Base-by-base conservation (phyloP, 352 stramenopile genomes). In the Globisporangium irregulare region DNA sequence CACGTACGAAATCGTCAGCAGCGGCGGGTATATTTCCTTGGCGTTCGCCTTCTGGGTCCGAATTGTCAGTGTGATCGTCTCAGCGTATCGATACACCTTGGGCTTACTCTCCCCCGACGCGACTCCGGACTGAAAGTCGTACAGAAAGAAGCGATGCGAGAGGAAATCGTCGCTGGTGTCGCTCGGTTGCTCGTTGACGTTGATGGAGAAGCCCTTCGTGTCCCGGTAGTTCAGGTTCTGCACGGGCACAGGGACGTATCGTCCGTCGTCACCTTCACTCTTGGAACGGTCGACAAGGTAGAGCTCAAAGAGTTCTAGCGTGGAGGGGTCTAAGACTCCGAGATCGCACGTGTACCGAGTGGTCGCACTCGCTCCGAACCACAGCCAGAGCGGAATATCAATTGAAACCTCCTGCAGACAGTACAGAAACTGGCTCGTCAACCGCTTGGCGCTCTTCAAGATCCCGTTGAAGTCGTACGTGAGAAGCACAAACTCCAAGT, bases 61-160 rank as follows among this genome's bases (percentile, higher is more conserved):
- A 25, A 95, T 68, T 18, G 81, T 79, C 22, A 98, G 68, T 6
- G 81, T 80, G 62, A 98, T 86, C 27, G 62, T 73, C 59, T 85
- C 74, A 1, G 87, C 92, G 64, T 96, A 97, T 18, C 84, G 77
- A 56, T 91, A 75, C 1, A 90, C 83, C 22, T 81, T 78, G 0
- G 86, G 73, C 57, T 76, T 82, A 9, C 63, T 82, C 34, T 83
- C 78, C 7, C 75, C 77, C 2, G 73, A 57, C 43, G 77, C 68
- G 10, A 93, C 71, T 7, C 90, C 87, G 0, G 85, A 93, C 22
- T 86, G 73, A 57, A 84, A 78, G 67, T 99, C 96, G 60, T 93
- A 94, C 29, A 98, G 72, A 69, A 98, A 97, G 69, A 98, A 99
- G 1, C 94, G 82, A 27, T 97, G 86, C 38, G 76, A 95, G 22